Conservation (phyloP, 768 basidiomycete species). For the Hypsizygus marmoreus region DNA sequence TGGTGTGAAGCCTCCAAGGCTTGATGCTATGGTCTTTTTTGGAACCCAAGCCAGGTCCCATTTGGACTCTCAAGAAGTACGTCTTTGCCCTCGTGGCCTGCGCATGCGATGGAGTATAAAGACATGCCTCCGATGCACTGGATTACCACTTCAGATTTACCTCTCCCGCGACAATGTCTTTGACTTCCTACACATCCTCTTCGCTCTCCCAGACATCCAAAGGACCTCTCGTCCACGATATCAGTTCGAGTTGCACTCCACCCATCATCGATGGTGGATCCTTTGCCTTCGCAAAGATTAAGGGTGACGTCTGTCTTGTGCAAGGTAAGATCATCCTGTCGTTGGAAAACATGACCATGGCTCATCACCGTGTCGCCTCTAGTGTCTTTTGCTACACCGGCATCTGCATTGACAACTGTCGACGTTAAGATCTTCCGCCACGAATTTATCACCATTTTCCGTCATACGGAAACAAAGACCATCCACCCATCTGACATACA, state of each 20-base stretch:
- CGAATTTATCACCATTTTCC: conserved; percentile 68
- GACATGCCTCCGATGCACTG: conserved; percentile 25
- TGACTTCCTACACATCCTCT: conserved; percentile 10
- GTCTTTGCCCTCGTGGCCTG: conserved; percentile 37
- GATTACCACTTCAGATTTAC: conserved; percentile 24
- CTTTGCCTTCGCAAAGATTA: conserved; percentile 62
- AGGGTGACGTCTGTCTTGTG: conserved; percentile 58
- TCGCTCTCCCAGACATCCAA: conserved; percentile 2
- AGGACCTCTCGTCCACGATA: conserved; percentile 2
- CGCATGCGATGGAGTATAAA: conserved; percentile 42
- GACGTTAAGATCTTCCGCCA: conserved; percentile 60
- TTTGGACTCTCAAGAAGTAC: conserved; percentile 20
- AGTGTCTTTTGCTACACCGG: conserved; percentile 43
- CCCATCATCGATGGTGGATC: conserved; percentile 40
- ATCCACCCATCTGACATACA: conserved; percentile 52
- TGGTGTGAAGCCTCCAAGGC: too few relatives aligned
- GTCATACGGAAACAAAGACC: conserved; percentile 45
- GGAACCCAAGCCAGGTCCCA: conserved; percentile 16
- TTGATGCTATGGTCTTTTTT: too few relatives aligned
- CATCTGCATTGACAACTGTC: conserved; percentile 45
- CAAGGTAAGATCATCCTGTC: conserved; percentile 56
- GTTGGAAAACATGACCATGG: neutral
- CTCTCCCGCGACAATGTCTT: conserved; percentile 11
- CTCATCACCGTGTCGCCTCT: conserved; percentile 4
- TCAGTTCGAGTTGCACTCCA: conserved; percentile 12